Conservation (phyloP, 1,139 yeast genomes). For the Blastobotrys indianensis region DNA sequence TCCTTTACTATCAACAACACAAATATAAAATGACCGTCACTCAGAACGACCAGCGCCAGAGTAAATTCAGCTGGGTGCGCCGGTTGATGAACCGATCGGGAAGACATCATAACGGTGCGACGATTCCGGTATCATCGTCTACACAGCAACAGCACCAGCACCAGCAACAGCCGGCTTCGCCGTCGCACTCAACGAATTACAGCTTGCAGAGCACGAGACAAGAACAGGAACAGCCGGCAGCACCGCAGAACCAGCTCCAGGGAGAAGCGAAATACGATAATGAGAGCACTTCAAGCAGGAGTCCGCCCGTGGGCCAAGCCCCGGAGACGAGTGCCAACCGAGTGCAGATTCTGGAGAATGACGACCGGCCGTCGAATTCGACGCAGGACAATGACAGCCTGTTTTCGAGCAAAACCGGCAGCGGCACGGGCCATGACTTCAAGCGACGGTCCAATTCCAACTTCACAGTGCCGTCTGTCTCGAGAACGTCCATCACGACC, state of each 20-base stretch:
- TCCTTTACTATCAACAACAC: slow-evolving; percentile 5
- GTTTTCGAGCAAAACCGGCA: slow-evolving; percentile 14
- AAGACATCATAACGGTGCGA: slow-evolving; percentile 4
- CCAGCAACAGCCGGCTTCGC: neutral
- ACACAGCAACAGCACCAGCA: neutral
- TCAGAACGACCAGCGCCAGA: slow-evolving; percentile 6
- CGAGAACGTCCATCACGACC: slow-evolving; percentile 29
- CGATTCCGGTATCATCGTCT: neutral
- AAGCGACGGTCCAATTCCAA: slow-evolving; percentile 29
- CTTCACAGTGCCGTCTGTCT: slow-evolving; percentile 29
- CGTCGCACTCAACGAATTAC: neutral
- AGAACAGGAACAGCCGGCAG: neutral
- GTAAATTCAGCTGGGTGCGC: slow-evolving; percentile 23
- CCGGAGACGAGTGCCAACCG: slow-evolving; percentile 2
- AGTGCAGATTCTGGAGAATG: slow-evolving; percentile 23
- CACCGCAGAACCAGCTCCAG: neutral
- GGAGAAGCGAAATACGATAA: neutral
- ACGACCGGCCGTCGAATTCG: slow-evolving; percentile 1
- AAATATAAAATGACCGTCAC: slow-evolving; percentile 2
- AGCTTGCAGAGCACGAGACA: neutral
- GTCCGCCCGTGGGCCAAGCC: neutral
- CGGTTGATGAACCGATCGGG: slow-evolving; percentile 17
- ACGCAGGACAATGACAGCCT: slow-evolving; percentile 11
- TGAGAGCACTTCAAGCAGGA: neutral
- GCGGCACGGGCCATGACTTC: slow-evolving; percentile 14